Evolutionary conservation across 139 green algal genomes (phyloP), one percentile per base, ranked within the genome.

Genomic region (Micractinium sp.): DNA sequence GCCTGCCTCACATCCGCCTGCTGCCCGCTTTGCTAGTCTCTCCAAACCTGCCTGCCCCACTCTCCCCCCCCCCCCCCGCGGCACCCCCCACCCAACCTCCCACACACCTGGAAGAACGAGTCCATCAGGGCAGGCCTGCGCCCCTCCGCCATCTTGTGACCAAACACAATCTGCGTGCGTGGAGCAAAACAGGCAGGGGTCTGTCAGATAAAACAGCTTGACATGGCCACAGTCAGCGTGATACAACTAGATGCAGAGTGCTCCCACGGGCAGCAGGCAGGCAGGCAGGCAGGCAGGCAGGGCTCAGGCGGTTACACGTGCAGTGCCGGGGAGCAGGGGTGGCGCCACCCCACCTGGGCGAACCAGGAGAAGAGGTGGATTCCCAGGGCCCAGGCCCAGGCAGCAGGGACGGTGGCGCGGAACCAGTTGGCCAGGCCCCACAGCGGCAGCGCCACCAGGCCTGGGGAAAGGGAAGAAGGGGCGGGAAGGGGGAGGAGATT

Each of bases 91-190:
- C 76, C 16, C 14, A 66, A 66, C 60, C 60, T 66, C 75, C 18
- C 3, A 61, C 88, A 3, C 81, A 94, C 95, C 94, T 97, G 94
- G 82, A 96, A 93, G 69, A 98, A 93, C 71, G 92, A 96, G 91
- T 98, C 95, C 63, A 97, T 67, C 18, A 98, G 91, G 18, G 96
- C 96, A 1, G 96, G 96, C 87, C 93, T 95, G 47, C 95, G 87
- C 35, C 93, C 91, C 91, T 98, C 96, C 5, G 95, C 90, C 60
- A 97, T 82, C 0, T 92, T 93, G 90, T 98, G 96, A 3, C 96
- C 96, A 23, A 93, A 90, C 71, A 94, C 90, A 33, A 97, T 92
- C 90, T 96, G 93, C 35, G 89, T 19, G 71, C 3, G 31, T 1
- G 71, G 14, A 56, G 47, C 47, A 56, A 56, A 9, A 9, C 47